Base-by-base conservation (phyloP, 495 filamentous ascomycete species). In the Aspergillus ostianus region DNA sequence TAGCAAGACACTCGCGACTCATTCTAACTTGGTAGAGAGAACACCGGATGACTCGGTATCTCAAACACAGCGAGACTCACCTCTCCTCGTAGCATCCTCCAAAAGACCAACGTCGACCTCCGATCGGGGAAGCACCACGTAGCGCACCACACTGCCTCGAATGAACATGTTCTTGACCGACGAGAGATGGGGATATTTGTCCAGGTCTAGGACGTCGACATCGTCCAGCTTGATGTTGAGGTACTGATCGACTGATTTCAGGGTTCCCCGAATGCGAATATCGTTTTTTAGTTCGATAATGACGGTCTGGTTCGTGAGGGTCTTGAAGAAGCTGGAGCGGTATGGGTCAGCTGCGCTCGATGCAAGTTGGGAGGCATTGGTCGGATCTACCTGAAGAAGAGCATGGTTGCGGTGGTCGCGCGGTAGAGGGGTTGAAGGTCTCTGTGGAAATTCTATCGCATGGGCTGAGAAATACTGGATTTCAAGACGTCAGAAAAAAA, bases 81-180 rank as follows among this genome's bases (percentile, higher is more conserved):
- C 94, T 86, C 93, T 87, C 73, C 93, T 84, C 53, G 93, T 96
- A 21, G 93, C 93, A 84, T 99, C 94, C 81, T 98, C 94, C 68
- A 99, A 74, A 64, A 99, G 73, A 29, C 88, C 89, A 13, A 92
- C 88, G 71, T 98, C 94, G 23, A 98, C 93, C 47, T 90, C 89
- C 29, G 79, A 84, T n/a, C 86, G 84, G 0, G 94, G 95, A 57
- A 98, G 76, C 70, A 98, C 89, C 58, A 98, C 93, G 70, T 98
- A 98, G 60, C 94, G 84, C 57, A 98, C 94, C 29, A 98, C 94
- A 56, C 92, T 96, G 7, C 94, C 94, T 66, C 94, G 84, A 68
- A 98, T 98, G 71, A 98, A 98, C 72, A 98, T 91, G 69, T 96
- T 98, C 79, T 95, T 96, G 57, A 96, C 92, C n/a, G 93, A 94